Percentiles rank a stretch among this genome's conserved stretches.
Conservation (phyloP, 2,329 filamentous ascomycete genomes). For the Aspergillus texensis region DNA sequence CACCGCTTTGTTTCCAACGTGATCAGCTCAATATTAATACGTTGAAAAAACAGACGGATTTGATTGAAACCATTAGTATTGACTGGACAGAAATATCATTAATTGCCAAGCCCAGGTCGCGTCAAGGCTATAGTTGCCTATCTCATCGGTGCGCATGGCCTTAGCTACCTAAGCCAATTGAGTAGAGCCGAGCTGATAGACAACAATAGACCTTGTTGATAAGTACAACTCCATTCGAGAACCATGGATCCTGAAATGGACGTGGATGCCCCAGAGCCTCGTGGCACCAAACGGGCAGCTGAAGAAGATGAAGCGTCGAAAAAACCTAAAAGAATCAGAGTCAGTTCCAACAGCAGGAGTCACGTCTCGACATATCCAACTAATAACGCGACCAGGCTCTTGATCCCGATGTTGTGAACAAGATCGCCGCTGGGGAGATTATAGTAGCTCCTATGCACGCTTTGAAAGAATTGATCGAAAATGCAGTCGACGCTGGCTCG, state of each 20-base stretch:
- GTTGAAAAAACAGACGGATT: neutral
- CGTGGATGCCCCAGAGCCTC: constrained; percentile 38
- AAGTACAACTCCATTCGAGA: neutral
- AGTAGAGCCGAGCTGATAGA: neutral
- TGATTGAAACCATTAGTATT: neutral
- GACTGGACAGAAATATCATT: neutral
- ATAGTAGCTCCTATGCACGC: constrained; percentile 97
- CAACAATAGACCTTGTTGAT: neutral
- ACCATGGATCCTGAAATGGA: constrained; percentile 42
- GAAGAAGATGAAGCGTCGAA: constrained; percentile 43
- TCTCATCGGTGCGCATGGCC: neutral
- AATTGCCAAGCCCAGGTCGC: neutral
- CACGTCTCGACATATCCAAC: neutral
- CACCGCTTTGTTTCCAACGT: constrained; percentile 8
- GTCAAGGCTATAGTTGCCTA: neutral
- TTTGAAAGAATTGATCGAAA: constrained; percentile 94
- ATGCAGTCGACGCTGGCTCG: constrained; percentile 94
- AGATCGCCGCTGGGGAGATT: constrained; percentile 97
- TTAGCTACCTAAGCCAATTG: neutral
- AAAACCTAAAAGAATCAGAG: constrained; percentile 54
- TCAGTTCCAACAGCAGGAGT: constrained; percentile 11
- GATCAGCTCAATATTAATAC: neutral
- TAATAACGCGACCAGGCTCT: constrained; percentile 64
- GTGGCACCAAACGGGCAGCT: constrained; percentile 55
- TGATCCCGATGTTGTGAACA: constrained; percentile 92